Evolutionary conservation across 345 rosid genomes (phyloP).

Genomic region (Eucalyptus sp.): DNA sequence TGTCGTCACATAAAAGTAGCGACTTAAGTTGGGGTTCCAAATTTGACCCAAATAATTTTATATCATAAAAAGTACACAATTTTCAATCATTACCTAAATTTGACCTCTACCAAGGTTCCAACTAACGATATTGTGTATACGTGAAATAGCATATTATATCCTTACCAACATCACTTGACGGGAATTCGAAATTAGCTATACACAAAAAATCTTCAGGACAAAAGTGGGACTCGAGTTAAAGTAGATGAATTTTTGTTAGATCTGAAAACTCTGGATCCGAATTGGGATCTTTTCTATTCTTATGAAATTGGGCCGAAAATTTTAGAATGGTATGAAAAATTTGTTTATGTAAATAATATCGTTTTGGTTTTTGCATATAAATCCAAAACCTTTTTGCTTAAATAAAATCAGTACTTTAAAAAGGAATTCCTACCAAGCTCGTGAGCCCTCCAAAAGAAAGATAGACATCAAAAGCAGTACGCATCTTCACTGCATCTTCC

Average conservation of each 20-base stretch:
- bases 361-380: not conserved
- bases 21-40: not conserved
- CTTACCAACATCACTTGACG: fast-evolving
- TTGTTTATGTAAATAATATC: not conserved
- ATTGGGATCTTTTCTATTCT: not conserved
- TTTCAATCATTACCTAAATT: not conserved
- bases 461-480: not conserved
- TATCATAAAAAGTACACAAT: not conserved
- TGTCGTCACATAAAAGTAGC: not conserved
- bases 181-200: not conserved
- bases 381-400: not conserved
- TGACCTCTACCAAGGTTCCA: not conserved
- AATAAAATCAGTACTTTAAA: not conserved
- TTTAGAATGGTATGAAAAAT: not conserved
- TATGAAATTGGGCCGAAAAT: not conserved
- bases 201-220: not conserved
- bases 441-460: not conserved
- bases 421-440: not conserved
- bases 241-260: fast-evolving
- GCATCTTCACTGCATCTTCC: not conserved
- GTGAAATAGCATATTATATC: not conserved
- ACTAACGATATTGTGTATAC: not conserved
- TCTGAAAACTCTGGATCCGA: not conserved
- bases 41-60: not conserved
- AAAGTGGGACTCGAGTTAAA: not conserved